These are phyloP conservation scores for Staphylotrichum tortipilum DNA, from an alignment of 495 filamentous ascomycete genomes.

Conservation along the genomic window DNA sequence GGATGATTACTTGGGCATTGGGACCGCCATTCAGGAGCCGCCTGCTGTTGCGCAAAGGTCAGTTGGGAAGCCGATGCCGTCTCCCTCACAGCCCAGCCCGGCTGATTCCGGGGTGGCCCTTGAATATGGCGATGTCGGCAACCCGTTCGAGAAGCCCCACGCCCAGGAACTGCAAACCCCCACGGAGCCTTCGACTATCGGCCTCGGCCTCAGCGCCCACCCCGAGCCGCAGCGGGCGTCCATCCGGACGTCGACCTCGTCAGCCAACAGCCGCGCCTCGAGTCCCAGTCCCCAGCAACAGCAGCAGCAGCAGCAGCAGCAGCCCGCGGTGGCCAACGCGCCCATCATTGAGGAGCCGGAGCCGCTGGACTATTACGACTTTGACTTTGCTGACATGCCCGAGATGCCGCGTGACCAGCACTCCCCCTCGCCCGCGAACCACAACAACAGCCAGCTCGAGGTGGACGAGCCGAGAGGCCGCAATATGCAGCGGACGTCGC, in stretches of 20 bases:
- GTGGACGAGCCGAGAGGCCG: conserved; percentile 23
- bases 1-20: conserved; percentile 20
- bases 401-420: conserved; percentile 6
- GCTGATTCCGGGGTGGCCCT: conserved; percentile 21
- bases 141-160: conserved; percentile 14
- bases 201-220: conserved; percentile 15
- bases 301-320: conserved; percentile 7
- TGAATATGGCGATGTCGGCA: conserved; percentile 10
- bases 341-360: conserved; percentile 23
- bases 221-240: conserved; percentile 15
- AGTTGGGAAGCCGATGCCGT: conserved; percentile 16
- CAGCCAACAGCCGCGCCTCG: conserved; percentile 2
- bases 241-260: conserved; percentile 14
- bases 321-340: not conserved
- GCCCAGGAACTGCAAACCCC: conserved; percentile 12
- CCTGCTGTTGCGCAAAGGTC: conserved; percentile 24
- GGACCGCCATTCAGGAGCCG: conserved; percentile 29
- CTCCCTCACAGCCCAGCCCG: conserved; percentile 17
- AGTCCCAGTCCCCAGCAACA: conserved; percentile 8
- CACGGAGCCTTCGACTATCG: conserved; percentile 8
- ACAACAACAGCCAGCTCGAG: conserved; percentile 5
- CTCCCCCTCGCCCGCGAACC: conserved; percentile 6
- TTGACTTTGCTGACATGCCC: conserved; percentile 13
- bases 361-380: conserved; percentile 23
- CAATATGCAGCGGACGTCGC: conserved; percentile 29